phyloP scores from a whole-genome alignment of 371 early-diverging fungal species.

The Syncephalastrum sp. region DNA sequence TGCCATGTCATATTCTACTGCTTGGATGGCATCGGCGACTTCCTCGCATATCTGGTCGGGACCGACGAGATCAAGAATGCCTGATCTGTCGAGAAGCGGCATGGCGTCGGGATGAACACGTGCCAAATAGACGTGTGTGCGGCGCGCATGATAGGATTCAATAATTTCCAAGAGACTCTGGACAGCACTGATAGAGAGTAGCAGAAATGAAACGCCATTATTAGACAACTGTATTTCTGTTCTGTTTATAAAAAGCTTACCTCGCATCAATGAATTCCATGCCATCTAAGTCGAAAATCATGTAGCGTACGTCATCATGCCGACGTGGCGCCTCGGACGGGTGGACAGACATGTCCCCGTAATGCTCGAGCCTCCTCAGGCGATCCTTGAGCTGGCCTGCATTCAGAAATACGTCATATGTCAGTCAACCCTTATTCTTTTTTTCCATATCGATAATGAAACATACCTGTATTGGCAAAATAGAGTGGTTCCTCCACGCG shows the following conservation, averaged over 20 bases:
- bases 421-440: not conserved
- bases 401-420: not conserved
- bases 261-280: slow-evolving; percentile 85
- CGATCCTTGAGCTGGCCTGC: slow-evolving; percentile 47
- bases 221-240: not conserved
- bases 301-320: slow-evolving; percentile 46
- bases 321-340: slow-evolving; percentile 75
- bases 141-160: slow-evolving; percentile 68
- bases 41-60: slow-evolving; percentile 45
- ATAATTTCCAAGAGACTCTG: slow-evolving; percentile 81
- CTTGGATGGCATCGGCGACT: slow-evolving; percentile 30
- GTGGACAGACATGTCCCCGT: slow-evolving; percentile 85
- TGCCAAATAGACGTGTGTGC: slow-evolving; percentile 75
- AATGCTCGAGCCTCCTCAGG: slow-evolving; percentile 62
- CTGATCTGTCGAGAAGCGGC: slow-evolving; percentile 60
- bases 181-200: slow-evolving; percentile 57
- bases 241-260: slow-evolving; percentile 18
- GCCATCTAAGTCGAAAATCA: slow-evolving; percentile 83
- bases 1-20: slow-evolving; percentile 30
- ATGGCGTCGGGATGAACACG: slow-evolving; percentile 67
- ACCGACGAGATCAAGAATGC: slow-evolving; percentile 62
- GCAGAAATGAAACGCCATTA: not conserved
- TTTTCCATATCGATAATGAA: not conserved
- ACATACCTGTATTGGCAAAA: slow-evolving; percentile 89
- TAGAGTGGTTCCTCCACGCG: slow-evolving; percentile 84